Conservation (phyloP, 108 stramenopile species). For the Cyclotella choctawhatcheeana region DNA sequence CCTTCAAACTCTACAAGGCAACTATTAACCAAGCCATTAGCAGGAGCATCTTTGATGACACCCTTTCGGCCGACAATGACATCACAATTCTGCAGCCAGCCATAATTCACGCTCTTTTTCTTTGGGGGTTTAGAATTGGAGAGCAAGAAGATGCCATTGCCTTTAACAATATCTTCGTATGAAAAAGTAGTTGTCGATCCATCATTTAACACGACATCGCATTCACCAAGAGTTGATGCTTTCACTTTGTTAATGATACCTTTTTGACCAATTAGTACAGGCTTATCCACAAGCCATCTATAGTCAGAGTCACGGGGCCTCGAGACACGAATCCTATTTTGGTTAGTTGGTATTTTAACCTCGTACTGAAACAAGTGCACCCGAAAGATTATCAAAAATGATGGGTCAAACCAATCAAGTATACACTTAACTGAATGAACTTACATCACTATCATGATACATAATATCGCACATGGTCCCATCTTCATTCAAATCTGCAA, state of each 20-base stretch:
- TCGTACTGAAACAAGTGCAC: slow-evolving; percentile 28
- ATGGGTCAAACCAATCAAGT: neutral
- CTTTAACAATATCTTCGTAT: slow-evolving; percentile 20
- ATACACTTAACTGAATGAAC: neutral
- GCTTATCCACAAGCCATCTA: slow-evolving; percentile 30
- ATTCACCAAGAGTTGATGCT: neutral
- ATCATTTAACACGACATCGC: slow-evolving; percentile 21
- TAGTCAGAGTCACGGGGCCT: slow-evolving; percentile 24
- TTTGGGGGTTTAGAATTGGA: slow-evolving; percentile 6
- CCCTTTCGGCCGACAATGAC: slow-evolving; percentile 3
- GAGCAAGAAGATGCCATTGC: slow-evolving; percentile 13
- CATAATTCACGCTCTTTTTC: neutral
- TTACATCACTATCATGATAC: slow-evolving; percentile 47
- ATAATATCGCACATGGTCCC: slow-evolving; percentile 35
- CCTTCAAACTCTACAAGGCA: slow-evolving; percentile 1
- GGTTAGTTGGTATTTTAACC: slow-evolving; percentile 37
- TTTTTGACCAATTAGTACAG: slow-evolving; percentile 15
- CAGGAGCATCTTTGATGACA: slow-evolving; percentile 5
- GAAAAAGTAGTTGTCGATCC: slow-evolving; percentile 14
- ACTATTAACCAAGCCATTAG: neutral
- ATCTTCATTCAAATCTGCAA: slow-evolving; percentile 36
- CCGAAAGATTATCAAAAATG: neutral
- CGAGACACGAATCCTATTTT: slow-evolving; percentile 47
- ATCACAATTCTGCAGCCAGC: neutral
- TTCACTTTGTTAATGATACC: slow-evolving; percentile 17